Evolutionary conservation across 2,329 filamentous ascomycete species (phyloP), one percentile per base, ranked within the genome.

Genomic region (Didymella glomerata): DNA sequence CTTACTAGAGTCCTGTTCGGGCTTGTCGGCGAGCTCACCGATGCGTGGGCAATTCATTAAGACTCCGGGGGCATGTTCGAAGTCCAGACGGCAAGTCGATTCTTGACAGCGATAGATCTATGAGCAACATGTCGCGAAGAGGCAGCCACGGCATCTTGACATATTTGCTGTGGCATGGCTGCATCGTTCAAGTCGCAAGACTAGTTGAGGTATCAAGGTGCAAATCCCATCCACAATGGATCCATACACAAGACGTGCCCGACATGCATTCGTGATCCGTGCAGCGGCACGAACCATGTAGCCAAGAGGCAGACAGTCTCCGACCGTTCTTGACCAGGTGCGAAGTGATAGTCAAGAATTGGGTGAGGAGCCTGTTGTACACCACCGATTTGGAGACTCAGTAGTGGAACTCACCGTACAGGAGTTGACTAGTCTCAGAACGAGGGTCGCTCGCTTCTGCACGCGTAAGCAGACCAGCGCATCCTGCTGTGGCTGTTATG

Each of bases 381-480:
- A 20, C 42, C 28, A 16, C 6, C 16, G 13, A 24, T 9, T 14
- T 27, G 18, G n/a, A 18, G 9, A 18, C 32, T 46, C 18, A 58
- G 27, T 54, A 30, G 56, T 54, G 49, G 45, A 45, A 40, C 25
- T 10, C 5, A 25, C 42, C 42, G 25, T 32, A 46, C 22, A 16
- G 24, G 20, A 27, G 11, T 13, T 14, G 14, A 24, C 14, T 22
- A 42, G 30, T 20, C 41, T 20, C n/a, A 4, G 42, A 34, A 34
- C 45, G 36, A 10, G 42, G 30, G 9, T 4, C 18, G 25, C 22
- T 67, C 60, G 64, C 58, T 64, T 66, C 60, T 64, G 62, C 58
- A 64, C 40, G 49, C 30, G 58, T 68, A 49, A 54, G 54, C 53
- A 47, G 54, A 65, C 24, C 22, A 48, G 44, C 58, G 44, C 46